Percentiles rank a stretch among this genome's conserved stretches.
phyloP scores from a whole-genome alignment of 768 basidiomycete species.

The Hypholoma fasciculare region DNA sequence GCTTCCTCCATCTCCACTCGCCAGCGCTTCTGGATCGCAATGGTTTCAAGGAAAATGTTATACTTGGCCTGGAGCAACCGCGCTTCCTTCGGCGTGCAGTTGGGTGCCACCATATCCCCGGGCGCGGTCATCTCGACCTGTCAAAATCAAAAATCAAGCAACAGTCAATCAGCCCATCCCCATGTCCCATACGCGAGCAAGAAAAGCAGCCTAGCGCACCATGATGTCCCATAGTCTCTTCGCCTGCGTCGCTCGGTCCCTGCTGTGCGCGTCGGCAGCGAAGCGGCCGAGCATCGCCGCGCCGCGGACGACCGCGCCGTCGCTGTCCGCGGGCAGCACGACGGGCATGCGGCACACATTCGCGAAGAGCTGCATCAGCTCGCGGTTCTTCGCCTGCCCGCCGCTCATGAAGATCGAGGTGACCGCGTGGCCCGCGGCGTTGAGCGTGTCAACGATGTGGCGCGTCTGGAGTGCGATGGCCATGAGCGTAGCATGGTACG shows the following conservation, averaged over 20 bases:
- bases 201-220: slow-evolving; percentile 43
- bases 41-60: slow-evolving; percentile 85
- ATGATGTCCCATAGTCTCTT: slow-evolving; percentile 88
- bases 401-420: slow-evolving; percentile 89
- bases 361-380: slow-evolving; percentile 88
- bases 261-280: slow-evolving; percentile 57
- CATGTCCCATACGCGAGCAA: not conserved
- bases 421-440: slow-evolving; percentile 79
- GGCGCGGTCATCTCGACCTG: slow-evolving; percentile 92
- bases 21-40: slow-evolving; percentile 90
- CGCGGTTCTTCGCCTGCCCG: slow-evolving; percentile 87
- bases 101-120: slow-evolving; percentile 70
- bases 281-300: slow-evolving; percentile 93
- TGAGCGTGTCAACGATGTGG: slow-evolving; percentile 92
- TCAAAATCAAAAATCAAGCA: not conserved
- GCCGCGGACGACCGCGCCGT: slow-evolving; percentile 87
- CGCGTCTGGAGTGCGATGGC: slow-evolving; percentile 93
- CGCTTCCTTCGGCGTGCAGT: slow-evolving; percentile 61
- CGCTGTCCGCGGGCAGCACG: slow-evolving; percentile 74
- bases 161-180: not conserved
- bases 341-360: slow-evolving; percentile 82
- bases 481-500: slow-evolving; percentile 90
- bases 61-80: slow-evolving; percentile 89
- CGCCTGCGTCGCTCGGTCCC: slow-evolving; percentile 47
- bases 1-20: slow-evolving; percentile 74